phyloP scores from a whole-genome alignment of 208 protist genomes.

The Wallacemonas sp. region DNA sequence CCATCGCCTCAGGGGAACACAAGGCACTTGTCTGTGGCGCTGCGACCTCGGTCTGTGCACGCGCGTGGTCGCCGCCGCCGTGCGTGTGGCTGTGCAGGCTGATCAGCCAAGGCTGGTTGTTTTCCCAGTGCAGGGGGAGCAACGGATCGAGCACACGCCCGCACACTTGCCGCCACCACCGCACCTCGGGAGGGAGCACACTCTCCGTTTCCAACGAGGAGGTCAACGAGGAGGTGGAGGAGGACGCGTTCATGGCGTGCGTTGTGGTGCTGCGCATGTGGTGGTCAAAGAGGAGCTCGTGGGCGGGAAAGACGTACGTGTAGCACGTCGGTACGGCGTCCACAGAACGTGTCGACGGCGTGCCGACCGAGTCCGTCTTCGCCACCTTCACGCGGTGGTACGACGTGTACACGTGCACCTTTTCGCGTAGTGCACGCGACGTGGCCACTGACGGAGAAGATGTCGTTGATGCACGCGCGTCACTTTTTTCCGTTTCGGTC shows the following conservation, averaged over 20 bases:
- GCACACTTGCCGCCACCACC: neutral
- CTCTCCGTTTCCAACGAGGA: no score
- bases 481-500: neutral
- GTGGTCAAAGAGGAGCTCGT: slow-evolving; percentile 6
- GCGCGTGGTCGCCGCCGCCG: neutral
- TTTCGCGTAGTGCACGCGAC: neutral
- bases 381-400: slow-evolving; percentile 10
- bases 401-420: slow-evolving; percentile 10
- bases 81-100: slow-evolving; percentile 1
- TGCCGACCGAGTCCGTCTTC: neutral
- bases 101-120: slow-evolving; percentile 3
- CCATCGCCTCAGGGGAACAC: neutral
- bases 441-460: neutral
- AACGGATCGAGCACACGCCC: slow-evolving; percentile 16
- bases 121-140: slow-evolving; percentile 36
- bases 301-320: slow-evolving; percentile 6
- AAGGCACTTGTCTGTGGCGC: no score
- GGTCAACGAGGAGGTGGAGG: no score
- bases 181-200: slow-evolving; percentile 16
- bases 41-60: no score
- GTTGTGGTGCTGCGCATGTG: no score
- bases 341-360: neutral
- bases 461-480: neutral
- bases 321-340: slow-evolving; percentile 4
- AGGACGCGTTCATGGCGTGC: neutral